Percentiles rank a stretch among this genome's conserved stretches.
Conservation (phyloP, 169 alveolate species). For the Eimeria falciformis region DNA sequence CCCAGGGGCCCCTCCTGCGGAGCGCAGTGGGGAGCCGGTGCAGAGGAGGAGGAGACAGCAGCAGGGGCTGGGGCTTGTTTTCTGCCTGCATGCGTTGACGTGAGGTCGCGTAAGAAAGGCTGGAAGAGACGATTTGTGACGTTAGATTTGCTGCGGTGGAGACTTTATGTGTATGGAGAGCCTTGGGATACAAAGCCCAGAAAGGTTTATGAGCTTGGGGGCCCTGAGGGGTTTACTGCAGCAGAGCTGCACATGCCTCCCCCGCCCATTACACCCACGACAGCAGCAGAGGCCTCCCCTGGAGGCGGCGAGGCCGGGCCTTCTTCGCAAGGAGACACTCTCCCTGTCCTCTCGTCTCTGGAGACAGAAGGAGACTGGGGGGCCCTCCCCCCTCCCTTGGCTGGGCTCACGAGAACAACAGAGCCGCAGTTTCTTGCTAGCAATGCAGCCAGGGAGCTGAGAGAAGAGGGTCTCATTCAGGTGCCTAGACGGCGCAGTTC, state of each 20-base stretch:
- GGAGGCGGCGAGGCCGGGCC: neutral
- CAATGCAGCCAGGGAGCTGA: neutral
- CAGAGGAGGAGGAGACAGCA: neutral
- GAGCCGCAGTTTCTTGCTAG: too few species aligned
- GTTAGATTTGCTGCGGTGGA: neutral
- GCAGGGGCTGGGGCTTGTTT: neutral
- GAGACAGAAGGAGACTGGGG: neutral
- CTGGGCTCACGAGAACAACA: too few species aligned
- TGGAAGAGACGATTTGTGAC: neutral
- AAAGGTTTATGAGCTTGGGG: neutral
- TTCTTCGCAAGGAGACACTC: neutral
- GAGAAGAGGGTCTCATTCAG: neutral
- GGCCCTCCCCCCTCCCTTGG: neutral
- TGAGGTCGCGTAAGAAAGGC: neutral
- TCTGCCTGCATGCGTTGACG: neutral
- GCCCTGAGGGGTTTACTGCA: neutral
- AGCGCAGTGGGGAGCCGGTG: neutral
- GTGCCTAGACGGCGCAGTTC: neutral
- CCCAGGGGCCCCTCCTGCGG: neutral
- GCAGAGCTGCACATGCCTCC: neutral
- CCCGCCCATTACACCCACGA: neutral
- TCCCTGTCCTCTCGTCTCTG: neutral
- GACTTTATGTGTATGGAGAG: neutral
- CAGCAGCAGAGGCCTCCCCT: neutral
- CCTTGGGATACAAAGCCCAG: neutral